These are phyloP conservation scores for Pistacia atlantica DNA, from an alignment of 345 rosid genomes.

Conservation along the genomic window DNA sequence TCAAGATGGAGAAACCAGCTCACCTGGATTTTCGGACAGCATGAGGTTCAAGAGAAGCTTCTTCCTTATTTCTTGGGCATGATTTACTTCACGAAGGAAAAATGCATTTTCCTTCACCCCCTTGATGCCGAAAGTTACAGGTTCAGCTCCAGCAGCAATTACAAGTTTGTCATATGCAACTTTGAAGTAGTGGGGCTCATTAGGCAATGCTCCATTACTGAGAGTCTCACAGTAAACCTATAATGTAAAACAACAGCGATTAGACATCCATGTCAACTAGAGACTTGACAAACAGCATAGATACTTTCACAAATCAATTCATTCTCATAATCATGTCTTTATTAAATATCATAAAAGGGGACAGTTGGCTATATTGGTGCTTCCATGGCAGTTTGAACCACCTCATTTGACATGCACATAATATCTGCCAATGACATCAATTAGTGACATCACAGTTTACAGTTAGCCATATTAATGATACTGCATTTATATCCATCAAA, in stretches of 20 bases:
- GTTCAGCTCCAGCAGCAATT: slow-evolving; percentile 91
- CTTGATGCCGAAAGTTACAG: slow-evolving; percentile 84
- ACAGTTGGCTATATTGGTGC: neutral
- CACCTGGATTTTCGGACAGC: slow-evolving; percentile 93
- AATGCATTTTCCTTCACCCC: slow-evolving; percentile 89
- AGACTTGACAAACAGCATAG: neutral
- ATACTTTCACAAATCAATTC: neutral
- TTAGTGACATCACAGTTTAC: too few species aligned
- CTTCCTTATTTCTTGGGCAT: slow-evolving; percentile 91
- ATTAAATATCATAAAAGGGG: neutral
- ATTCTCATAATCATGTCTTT: neutral
- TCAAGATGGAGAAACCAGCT: neutral
- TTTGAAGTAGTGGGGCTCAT: slow-evolving; percentile 74
- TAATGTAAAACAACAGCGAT: neutral
- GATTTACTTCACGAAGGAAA: slow-evolving; percentile 90
- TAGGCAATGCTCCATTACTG: slow-evolving; percentile 45
- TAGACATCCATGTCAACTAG: neutral
- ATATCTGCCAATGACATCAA: neutral
- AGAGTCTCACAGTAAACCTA: slow-evolving; percentile 85
- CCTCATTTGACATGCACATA: neutral
- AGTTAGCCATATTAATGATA: too few species aligned
- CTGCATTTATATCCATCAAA: neutral
- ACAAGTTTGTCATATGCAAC: slow-evolving; percentile 91
- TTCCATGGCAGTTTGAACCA: neutral
- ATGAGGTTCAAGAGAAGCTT: slow-evolving; percentile 91